Conservation (phyloP, 2,329 filamentous ascomycete genomes). For the Helotiales sp. region DNA sequence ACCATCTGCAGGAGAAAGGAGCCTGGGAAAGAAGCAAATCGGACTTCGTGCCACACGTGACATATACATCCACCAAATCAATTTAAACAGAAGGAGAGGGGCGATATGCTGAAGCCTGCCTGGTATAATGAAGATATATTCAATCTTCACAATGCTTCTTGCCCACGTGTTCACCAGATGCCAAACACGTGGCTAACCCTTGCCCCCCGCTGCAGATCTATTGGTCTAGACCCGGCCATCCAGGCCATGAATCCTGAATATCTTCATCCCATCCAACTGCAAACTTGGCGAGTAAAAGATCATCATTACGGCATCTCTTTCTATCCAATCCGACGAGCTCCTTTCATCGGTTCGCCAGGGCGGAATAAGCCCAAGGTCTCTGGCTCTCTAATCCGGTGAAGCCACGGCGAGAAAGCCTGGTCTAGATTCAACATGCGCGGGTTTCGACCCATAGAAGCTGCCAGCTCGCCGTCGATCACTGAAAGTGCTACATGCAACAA, state of each 20-base stretch:
- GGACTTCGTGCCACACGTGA: too few relatives aligned
- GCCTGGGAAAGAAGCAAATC: not conserved
- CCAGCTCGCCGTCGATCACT: conserved; percentile 13
- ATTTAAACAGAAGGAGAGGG: not conserved
- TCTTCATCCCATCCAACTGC: not conserved
- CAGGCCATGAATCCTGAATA: not conserved
- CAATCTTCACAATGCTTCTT: not conserved
- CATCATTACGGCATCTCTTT: not conserved
- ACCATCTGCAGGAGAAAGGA: not conserved
- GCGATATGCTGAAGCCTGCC: not conserved
- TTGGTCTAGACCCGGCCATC: conserved; percentile 5
- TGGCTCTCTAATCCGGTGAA: not conserved
- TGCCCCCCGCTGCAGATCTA: not conserved
- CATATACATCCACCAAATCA: not conserved
- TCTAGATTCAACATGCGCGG: not conserved
- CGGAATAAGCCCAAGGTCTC: not conserved
- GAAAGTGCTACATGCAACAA: conserved; percentile 21
- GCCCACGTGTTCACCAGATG: not conserved
- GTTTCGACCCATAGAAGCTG: conserved; percentile 3
- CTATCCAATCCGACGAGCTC: not conserved
- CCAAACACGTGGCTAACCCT: not conserved
- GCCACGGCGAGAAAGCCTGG: conserved; percentile 2
- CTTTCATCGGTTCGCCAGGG: not conserved
- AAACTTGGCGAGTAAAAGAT: conserved; percentile 13
- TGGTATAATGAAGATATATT: not conserved